These are phyloP conservation scores for Aegilops tauschii DNA, from an alignment of 176 grass and related monocot genomes.

Conservation along the genomic window DNA sequence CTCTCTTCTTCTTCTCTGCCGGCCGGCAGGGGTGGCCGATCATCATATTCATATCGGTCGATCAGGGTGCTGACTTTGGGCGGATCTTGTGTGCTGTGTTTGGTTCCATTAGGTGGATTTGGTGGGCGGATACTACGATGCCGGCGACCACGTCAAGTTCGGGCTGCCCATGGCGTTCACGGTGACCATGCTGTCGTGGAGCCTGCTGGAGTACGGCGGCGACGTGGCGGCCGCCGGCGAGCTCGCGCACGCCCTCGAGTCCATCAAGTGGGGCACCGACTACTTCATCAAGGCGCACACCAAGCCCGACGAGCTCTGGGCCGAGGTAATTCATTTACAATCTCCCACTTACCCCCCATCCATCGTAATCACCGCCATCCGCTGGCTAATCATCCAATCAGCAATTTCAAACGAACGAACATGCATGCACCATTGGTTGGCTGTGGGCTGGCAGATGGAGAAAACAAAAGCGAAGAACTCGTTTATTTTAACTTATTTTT, in stretches of 20 bases:
- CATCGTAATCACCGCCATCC: background rate
- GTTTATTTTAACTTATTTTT: background rate
- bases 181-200: conserved; percentile 87
- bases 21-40: background rate
- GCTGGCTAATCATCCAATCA: background rate
- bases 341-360: background rate
- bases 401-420: conserved; percentile 13
- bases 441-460: background rate
- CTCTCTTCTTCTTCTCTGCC: background rate
- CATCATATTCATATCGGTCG: background rate
- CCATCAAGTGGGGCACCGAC: conserved; percentile 90
- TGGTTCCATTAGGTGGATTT: conserved; percentile 56
- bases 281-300: conserved; percentile 93
- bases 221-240: conserved; percentile 62
- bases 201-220: conserved; percentile 58
- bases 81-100: background rate
- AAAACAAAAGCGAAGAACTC: background rate
- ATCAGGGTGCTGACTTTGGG: background rate
- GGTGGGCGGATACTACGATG: conserved; percentile 88
- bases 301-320: conserved; percentile 66
- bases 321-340: conserved; percentile 44
- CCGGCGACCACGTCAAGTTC: conserved; percentile 96
- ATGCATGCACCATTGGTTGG: background rate
- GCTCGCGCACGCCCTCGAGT: conserved; percentile 54
- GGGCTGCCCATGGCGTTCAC: conserved; percentile 90